phyloP scores from a whole-genome alignment of 306 rosid genomes.

The Corylus americana region DNA sequence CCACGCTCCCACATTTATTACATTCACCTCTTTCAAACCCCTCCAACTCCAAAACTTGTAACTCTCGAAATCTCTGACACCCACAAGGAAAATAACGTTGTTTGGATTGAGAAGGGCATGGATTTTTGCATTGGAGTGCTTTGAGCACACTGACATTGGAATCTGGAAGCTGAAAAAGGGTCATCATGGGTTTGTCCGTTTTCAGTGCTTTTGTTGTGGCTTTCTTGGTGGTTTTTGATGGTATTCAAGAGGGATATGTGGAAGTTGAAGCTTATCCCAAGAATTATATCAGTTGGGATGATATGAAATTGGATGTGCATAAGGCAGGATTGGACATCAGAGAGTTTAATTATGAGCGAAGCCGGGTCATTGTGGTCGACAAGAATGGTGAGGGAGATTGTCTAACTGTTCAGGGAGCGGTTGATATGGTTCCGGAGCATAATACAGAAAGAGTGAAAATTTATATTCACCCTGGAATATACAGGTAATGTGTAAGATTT shows the following conservation, averaged over 20 bases:
- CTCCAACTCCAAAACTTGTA: slow-evolving; percentile 42
- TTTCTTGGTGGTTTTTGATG: slow-evolving; percentile 25
- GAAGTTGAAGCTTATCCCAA: slow-evolving; percentile 15
- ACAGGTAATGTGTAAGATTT: slow-evolving; percentile 48
- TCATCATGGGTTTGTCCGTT: slow-evolving; percentile 20
- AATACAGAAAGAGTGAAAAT: slow-evolving; percentile 67
- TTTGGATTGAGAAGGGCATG: background rate
- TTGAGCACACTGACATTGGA: too few species aligned
- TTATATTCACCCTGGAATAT: slow-evolving; percentile 76
- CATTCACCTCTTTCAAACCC: slow-evolving; percentile 47
- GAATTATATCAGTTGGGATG: slow-evolving; percentile 75
- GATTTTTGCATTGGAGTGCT: background rate
- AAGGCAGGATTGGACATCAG: slow-evolving; percentile 24
- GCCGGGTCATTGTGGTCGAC: slow-evolving; percentile 60
- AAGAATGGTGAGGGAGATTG: slow-evolving; percentile 66
- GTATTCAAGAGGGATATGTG: slow-evolving; percentile 35
- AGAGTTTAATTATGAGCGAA: background rate
- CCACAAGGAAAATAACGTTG: slow-evolving; percentile 1
- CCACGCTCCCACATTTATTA: slow-evolving; percentile 62
- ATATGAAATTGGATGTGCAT: slow-evolving; percentile 54
- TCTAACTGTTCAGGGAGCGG: slow-evolving; percentile 81
- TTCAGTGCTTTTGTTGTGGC: slow-evolving; percentile 26
- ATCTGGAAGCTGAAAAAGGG: background rate
- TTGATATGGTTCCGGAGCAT: slow-evolving; percentile 67
- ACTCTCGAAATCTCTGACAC: slow-evolving; percentile 16